These are phyloP conservation scores for Abelmoschus esculentus DNA, from an alignment of 345 rosid genomes.

Conservation along the genomic window DNA sequence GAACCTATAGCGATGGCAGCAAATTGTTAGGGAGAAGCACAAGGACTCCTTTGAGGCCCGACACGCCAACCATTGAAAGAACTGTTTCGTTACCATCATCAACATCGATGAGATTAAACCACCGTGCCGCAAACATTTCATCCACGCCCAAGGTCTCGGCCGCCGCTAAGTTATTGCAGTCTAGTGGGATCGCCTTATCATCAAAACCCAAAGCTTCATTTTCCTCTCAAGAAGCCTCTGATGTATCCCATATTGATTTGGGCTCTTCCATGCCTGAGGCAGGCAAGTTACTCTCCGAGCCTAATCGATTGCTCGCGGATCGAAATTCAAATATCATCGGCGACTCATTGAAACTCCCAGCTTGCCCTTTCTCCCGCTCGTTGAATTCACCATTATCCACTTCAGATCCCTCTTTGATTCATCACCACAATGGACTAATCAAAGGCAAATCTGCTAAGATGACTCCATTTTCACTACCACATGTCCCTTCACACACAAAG, in stretches of 20 bases:
- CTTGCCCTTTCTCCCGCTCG: slow-evolving; percentile 5
- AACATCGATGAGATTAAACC: slow-evolving; percentile 23
- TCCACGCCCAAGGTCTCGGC: slow-evolving; percentile 27
- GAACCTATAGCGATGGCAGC: slow-evolving; percentile 21
- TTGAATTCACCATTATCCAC: not conserved
- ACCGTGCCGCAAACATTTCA: slow-evolving; percentile 19
- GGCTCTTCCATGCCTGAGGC: slow-evolving; percentile 35
- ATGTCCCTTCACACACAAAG: slow-evolving; percentile 39
- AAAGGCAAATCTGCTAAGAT: not conserved
- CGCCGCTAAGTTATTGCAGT: slow-evolving; percentile 59
- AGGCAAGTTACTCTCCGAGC: slow-evolving; percentile 27
- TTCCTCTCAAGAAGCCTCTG: slow-evolving; percentile 12
- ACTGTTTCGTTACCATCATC: not conserved
- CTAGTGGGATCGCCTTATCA: slow-evolving; percentile 32
- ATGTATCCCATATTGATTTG: slow-evolving; percentile 9
- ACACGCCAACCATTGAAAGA: slow-evolving; percentile 12
- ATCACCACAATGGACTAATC: not conserved
- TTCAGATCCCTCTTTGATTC: not conserved
- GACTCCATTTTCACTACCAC: slow-evolving; percentile 15
- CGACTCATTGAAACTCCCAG: not conserved
- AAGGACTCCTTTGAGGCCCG: slow-evolving; percentile 14
- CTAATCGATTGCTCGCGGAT: slow-evolving; percentile 25
- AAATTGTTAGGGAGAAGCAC: slow-evolving; percentile 8
- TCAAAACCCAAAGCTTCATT: slow-evolving; percentile 14
- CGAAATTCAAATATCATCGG: slow-evolving; percentile 15